These are phyloP conservation scores for Geotrichum bryndzae DNA, from an alignment of 1,139 yeast genomes.

Conservation along the genomic window DNA sequence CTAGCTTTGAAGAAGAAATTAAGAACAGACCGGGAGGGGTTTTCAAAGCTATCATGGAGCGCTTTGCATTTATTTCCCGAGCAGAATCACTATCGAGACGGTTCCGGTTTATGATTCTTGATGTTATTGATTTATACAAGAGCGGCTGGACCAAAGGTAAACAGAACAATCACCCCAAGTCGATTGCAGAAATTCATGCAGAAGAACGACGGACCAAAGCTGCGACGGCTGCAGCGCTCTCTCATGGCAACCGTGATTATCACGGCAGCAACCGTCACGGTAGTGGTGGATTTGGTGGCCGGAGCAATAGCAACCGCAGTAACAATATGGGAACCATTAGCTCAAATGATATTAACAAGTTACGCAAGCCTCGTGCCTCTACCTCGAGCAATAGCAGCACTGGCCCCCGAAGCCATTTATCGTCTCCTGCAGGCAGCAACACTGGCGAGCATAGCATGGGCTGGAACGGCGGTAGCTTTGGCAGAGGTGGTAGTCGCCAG, in stretches of 20 bases:
- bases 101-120: slow-evolving; percentile 82
- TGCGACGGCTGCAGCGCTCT: neutral
- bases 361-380: slow-evolving; percentile 4
- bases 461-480: slow-evolving; percentile 26
- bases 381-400: neutral
- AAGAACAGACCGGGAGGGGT: slow-evolving; percentile 44
- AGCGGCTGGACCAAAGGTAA: slow-evolving; percentile 52
- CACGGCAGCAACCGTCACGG: neutral
- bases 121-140: slow-evolving; percentile 72
- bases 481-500: slow-evolving; percentile 20
- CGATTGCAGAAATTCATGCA: slow-evolving; percentile 82
- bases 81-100: slow-evolving; percentile 65
- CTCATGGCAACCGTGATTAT: neutral
- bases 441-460: slow-evolving; percentile 29
- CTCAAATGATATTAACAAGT: neutral
- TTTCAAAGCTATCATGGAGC: slow-evolving; percentile 45
- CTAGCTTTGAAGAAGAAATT: slow-evolving; percentile 53
- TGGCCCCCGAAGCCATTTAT: neutral
- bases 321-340: neutral
- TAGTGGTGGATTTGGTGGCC: slow-evolving; percentile 2
- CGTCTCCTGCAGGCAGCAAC: slow-evolving; percentile 21
- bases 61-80: slow-evolving; percentile 52
- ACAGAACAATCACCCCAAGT: slow-evolving; percentile 76
- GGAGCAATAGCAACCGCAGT: slow-evolving; percentile 1
- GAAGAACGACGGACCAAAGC: slow-evolving; percentile 36